Evolutionary conservation across 352 stramenopile genomes (phyloP), one percentile per base, ranked within the genome.

Genomic region (Halophytophthora batemanensis): DNA sequence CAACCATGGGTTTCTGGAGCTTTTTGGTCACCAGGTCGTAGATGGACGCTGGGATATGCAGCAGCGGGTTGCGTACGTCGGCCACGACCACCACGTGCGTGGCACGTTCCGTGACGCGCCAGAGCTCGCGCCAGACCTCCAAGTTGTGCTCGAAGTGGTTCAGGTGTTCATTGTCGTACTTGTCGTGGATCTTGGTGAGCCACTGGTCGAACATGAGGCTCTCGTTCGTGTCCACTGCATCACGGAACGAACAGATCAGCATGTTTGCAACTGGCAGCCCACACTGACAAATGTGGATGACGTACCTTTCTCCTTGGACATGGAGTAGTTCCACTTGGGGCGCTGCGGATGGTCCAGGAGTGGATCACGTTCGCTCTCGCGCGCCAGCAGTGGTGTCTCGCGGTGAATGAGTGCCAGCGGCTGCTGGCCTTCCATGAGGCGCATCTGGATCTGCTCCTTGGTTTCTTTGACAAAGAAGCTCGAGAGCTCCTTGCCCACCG

Each of bases 91-190:
- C 80, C 17, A 93, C 64, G 42, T 90, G 79, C 11, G 81, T 91
- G 6, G 84, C 74, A 25, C 82, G 83, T 59, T 94, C 84, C 1
- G 80, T 87, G 21, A 94, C 81, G 46, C 84, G 84, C 84, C 84
- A 94, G n/a, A 94, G 61, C 52, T 94, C 77, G 17, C 84, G 74
- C 84, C 84, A 94, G 2, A 92, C 82, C 51, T 94, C 79, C 19
- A 94, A 45, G 49, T 94, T 94, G 57, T 90, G 82, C 49, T 94
- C 84, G 56, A 92, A 94, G 46, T 89, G 77, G 53, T 92, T 94
- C 41, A 94, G 64, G 52, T 90, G 65, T 21, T 94, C 77, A 45
- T 84, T 73, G 48, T 82, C 58, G 55, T 90, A 95, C 55, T 92
- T 90, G 56, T 86, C 61, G 58, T 94, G 75, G 59, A 96, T 93